These are phyloP conservation scores for Hirsutella rhossiliensis DNA, from an alignment of 2,329 filamentous ascomycete genomes.

Conservation along the genomic window DNA sequence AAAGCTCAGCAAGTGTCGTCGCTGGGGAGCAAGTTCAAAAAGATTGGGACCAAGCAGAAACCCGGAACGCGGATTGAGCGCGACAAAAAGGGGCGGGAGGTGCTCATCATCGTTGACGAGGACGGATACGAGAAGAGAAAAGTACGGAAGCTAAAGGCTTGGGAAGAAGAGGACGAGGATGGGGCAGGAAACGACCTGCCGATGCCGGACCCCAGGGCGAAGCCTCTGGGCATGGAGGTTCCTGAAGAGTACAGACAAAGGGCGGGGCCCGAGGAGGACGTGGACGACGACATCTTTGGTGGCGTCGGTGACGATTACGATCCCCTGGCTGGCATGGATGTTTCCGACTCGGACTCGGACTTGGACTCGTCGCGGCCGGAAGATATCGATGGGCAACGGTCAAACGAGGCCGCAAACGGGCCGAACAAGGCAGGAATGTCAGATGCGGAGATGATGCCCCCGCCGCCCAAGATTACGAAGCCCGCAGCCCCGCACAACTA, in stretches of 20 bases:
- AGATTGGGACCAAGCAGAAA: constrained; percentile 44
- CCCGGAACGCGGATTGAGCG: constrained; percentile 46
- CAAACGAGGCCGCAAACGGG: constrained; percentile 7
- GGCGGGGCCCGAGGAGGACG: constrained; percentile 34
- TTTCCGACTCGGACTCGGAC: constrained; percentile 30
- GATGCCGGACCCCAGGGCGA: constrained; percentile 41
- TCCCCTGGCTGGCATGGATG: constrained; percentile 47
- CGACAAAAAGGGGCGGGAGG: constrained; percentile 48
- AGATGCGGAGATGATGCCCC: constrained; percentile 25
- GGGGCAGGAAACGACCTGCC: constrained; percentile 30
- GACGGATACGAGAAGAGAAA: constrained; percentile 56
- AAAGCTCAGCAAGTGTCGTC: constrained; percentile 38
- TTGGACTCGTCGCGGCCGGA: constrained; percentile 24
- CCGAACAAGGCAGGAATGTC: background rate
- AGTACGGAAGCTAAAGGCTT: constrained; percentile 39
- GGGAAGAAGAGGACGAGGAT: constrained; percentile 22
- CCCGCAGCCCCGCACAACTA: constrained; percentile 40
- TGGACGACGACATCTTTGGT: constrained; percentile 53
- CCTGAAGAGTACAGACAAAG: constrained; percentile 43
- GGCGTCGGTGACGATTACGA: constrained; percentile 56
- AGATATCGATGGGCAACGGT: constrained; percentile 10
- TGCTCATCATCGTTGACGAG: constrained; percentile 54
- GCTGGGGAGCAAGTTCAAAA: constrained; percentile 50
- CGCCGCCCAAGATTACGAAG: constrained; percentile 28
- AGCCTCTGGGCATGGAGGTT: constrained; percentile 54